phyloP scores from a whole-genome alignment of 2,329 filamentous ascomycete genomes.

The Cryphonectria naterciae region DNA sequence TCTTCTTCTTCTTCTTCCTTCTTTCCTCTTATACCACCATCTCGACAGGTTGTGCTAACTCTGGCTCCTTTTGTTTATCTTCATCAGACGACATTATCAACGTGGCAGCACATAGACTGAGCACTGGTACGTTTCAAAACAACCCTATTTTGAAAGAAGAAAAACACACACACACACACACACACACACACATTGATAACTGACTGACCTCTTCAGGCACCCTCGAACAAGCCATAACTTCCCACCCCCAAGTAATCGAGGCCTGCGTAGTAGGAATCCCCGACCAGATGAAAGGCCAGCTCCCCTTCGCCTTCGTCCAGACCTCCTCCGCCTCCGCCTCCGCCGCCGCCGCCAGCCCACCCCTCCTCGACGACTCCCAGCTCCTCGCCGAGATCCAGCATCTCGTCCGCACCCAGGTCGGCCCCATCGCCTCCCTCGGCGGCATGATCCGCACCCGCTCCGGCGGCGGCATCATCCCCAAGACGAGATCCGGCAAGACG shows the following conservation, averaged over 20 bases:
- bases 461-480: constrained; percentile 84
- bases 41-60: constrained; percentile 7
- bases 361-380: constrained; percentile 51
- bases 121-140: constrained; percentile 67
- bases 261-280: constrained; percentile 86
- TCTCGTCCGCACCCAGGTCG: constrained; percentile 78
- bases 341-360: too few relatives aligned
- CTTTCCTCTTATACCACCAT: neutral
- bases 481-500: constrained; percentile 91
- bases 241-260: constrained; percentile 78
- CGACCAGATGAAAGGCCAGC: constrained; percentile 83
- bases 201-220: constrained; percentile 60
- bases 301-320: constrained; percentile 84
- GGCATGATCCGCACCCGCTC: constrained; percentile 70
- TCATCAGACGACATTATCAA: constrained; percentile 85
- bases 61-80: neutral
- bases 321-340: constrained; percentile 40
- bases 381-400: constrained; percentile 68
- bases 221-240: constrained; percentile 89
- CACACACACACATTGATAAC: neutral
- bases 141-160: neutral
- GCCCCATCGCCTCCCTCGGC: constrained; percentile 82
- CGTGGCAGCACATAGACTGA: constrained; percentile 90
- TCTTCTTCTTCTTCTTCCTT: neutral
- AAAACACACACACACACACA: too few relatives aligned